These are phyloP conservation scores for Irpex rosettiformis DNA, from an alignment of 1,284 basidiomycete genomes.

Conservation along the genomic window DNA sequence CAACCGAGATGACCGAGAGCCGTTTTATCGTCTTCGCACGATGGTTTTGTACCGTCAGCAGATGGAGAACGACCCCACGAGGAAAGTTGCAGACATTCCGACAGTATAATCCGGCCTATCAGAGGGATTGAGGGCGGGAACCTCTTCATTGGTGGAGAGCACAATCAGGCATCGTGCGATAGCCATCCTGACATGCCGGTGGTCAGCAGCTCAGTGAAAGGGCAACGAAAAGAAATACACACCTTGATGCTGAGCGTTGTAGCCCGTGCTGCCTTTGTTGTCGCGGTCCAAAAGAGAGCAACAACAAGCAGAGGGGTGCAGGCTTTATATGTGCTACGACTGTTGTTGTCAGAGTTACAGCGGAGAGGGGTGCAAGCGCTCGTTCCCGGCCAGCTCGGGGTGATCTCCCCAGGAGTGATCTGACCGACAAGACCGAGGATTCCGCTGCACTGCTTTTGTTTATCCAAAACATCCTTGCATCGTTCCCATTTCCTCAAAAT, in stretches of 20 bases:
- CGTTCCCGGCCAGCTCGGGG: no score
- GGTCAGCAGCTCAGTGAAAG: not conserved
- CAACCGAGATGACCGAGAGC: not conserved
- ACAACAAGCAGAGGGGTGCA: not conserved
- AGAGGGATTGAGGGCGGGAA: not conserved
- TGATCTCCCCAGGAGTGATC: not conserved
- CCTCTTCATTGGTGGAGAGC: not conserved
- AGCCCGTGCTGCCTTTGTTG: not conserved
- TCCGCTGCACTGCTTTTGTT: not conserved
- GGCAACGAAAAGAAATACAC: not conserved
- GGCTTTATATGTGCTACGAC: not conserved
- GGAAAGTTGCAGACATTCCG: not conserved
- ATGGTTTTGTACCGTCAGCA: not conserved
- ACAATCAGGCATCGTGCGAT: not conserved
- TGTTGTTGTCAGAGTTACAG: not conserved
- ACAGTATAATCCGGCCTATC: not conserved
- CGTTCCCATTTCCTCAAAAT: not conserved
- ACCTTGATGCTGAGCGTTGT: not conserved
- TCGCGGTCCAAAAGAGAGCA: not conserved
- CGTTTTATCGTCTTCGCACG: not conserved
- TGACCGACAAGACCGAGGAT: not conserved
- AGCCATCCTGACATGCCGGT: not conserved
- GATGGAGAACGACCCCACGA: not conserved
- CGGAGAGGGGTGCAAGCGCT: not conserved
- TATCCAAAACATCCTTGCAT: not conserved